Evolutionary conservation across 306 rosid genomes (phyloP), one percentile per base, ranked within the genome.

Genomic region (Sophora flavescens): DNA sequence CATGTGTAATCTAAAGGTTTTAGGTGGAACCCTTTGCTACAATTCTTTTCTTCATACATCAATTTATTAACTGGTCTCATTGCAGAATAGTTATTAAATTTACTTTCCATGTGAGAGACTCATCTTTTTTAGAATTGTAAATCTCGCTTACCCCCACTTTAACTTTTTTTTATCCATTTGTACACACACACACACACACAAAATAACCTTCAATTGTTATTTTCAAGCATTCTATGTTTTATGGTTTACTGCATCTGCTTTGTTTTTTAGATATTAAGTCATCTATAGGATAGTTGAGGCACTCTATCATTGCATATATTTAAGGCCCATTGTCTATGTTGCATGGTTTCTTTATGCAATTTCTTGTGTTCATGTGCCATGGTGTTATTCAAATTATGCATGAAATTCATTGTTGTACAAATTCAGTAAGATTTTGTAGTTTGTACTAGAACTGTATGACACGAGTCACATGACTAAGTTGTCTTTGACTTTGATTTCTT

Each of bases 401-500:
- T 42, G 57, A 42, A 77, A 7, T 15, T 2, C 22, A 26, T 22
- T 44, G 8, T 39, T 67, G 17, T 39, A 33, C 36, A 54, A 28
- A 30, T 41, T 63, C n/a, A 66, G 8, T 28, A 14, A 18, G 18
- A 35, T 58, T 68, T 78, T 48, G 16, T 44, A 30, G 32, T 30
- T 30, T 30, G 32, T 10, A 14, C 7, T 69, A 3, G 35, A 57
- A 61, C 80, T 38, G 13, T 53, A 53, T 63, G 32, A 6, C 50
- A 15, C 13, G n/a, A 17, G n/a, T n/a, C n/a, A n/a, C n/a, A n/a
- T n/a, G n/a, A n/a, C 4, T 18, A 4, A n/a, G 35, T 42, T 51
- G 7, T 67, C 17, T 78, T 58, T 78, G 6, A 5, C 7, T 22
- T 68, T 60, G 32, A 22, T 70, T 78, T 59, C 50, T 10, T 48